A percentile compares a stretch with the other conserved stretches of the same genome.
phyloP scores from a whole-genome alignment of 805 yeast species.

The Yarrowia hollandica region DNA sequence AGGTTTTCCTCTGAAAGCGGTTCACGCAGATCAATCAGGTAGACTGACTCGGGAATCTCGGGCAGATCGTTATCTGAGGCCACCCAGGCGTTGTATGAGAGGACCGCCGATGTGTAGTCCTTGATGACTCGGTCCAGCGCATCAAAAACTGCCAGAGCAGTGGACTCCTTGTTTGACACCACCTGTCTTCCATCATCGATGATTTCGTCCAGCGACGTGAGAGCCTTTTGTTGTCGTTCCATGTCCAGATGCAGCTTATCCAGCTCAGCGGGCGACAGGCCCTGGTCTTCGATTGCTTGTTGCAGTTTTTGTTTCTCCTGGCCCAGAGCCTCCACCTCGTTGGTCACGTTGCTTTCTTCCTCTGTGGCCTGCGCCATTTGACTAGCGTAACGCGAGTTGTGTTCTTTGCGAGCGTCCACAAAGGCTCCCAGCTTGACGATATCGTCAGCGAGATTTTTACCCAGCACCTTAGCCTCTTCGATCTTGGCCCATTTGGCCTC shows the following conservation, averaged over 20 bases:
- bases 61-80: constrained; percentile 17
- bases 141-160: constrained; percentile 52
- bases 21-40: constrained; percentile 47
- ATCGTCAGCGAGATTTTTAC: constrained; percentile 68
- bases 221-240: constrained; percentile 54
- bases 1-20: constrained; percentile 47
- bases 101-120: constrained; percentile 53
- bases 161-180: constrained; percentile 52
- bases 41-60: constrained; percentile 33
- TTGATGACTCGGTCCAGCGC: constrained; percentile 54
- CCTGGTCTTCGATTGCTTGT: constrained; percentile 52
- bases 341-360: constrained; percentile 44
- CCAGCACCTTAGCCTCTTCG: constrained; percentile 55
- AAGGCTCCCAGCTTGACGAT: constrained; percentile 69
- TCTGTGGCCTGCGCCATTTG: constrained; percentile 56
- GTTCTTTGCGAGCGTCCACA: constrained; percentile 62
- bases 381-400: constrained; percentile 63
- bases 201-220: constrained; percentile 50
- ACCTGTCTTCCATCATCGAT: constrained; percentile 50
- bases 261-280: constrained; percentile 61
- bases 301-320: constrained; percentile 45
- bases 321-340: constrained; percentile 47
- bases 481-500: constrained; percentile 58
- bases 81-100: constrained; percentile 21
- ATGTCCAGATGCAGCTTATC: constrained; percentile 64